These are phyloP conservation scores for Taiozyma onychis DNA, from an alignment of 1,139 yeast species.

Conservation along the genomic window DNA sequence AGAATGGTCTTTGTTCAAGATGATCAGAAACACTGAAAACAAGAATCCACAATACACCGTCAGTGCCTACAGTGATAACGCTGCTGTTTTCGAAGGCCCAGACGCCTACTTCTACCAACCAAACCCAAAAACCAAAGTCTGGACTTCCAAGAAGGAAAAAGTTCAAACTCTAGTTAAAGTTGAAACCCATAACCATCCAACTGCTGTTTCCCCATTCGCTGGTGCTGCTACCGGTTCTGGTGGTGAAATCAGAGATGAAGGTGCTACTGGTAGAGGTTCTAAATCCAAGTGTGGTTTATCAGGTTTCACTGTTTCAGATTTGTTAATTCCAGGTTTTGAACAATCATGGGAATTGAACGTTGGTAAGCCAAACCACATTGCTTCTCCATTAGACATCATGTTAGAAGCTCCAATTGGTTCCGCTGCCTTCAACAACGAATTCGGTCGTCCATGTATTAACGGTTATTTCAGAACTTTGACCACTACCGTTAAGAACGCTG, in stretches of 20 bases:
- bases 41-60: constrained; percentile 78
- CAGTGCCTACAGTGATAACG: constrained; percentile 95
- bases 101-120: constrained; percentile 77
- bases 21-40: constrained; percentile 93
- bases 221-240: constrained; percentile 99
- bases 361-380: constrained; percentile 92
- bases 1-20: constrained; percentile 75
- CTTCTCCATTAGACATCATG: constrained; percentile 92
- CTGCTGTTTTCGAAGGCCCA: constrained; percentile 78
- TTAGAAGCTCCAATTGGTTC: constrained; percentile 96
- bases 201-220: constrained; percentile 98
- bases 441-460: constrained; percentile 95
- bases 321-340: constrained; percentile 73
- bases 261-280: constrained; percentile 98
- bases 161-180: constrained; percentile 92
- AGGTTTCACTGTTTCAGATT: constrained; percentile 90
- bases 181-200: constrained; percentile 98
- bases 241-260: constrained; percentile 99
- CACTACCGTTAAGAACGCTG: constrained; percentile 57
- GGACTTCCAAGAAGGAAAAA: constrained; percentile 69
- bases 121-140: constrained; percentile 61
- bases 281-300: constrained; percentile 94
- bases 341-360: constrained; percentile 94
- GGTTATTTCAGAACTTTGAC: constrained; percentile 97
- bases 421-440: constrained; percentile 97